A percentile compares a stretch with the other conserved stretches of the same genome.
Evolutionary conservation across 495 filamentous ascomycete genomes (phyloP).

Genomic region (Tirmania nivea): DNA sequence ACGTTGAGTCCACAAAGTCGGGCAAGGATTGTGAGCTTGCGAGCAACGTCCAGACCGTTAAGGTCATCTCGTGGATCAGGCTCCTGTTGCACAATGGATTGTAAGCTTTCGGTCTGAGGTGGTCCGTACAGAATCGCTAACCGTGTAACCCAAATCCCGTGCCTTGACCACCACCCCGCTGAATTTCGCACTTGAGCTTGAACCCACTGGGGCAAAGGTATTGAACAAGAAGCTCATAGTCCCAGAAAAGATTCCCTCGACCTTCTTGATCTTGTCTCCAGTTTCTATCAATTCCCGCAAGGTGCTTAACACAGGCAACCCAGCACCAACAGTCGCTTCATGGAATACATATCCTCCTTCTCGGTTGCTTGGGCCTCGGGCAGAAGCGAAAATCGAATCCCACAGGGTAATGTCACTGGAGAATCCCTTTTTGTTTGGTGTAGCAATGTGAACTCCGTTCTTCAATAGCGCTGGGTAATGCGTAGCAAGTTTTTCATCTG

Average conservation of each 20-base stretch:
- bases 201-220: constrained; percentile 57
- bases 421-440: constrained; percentile 96
- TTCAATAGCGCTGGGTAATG: constrained; percentile 57
- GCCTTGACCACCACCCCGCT: constrained; percentile 73
- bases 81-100: constrained; percentile 25
- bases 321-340: constrained; percentile 79
- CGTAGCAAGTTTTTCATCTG: constrained; percentile 54
- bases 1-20: constrained; percentile 59
- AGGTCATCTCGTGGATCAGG: constrained; percentile 90
- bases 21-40: constrained; percentile 90
- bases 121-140: background rate
- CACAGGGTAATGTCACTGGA: constrained; percentile 53
- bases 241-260: constrained; percentile 91
- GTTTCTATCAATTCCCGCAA: constrained; percentile 75
- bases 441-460: constrained; percentile 69
- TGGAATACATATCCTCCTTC: constrained; percentile 66
- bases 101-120: too few species aligned
- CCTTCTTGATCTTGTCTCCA: constrained; percentile 64
- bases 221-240: constrained; percentile 97
- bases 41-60: constrained; percentile 85
- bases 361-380: constrained; percentile 22
- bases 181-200: constrained; percentile 43
- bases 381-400: constrained; percentile 54
- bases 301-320: constrained; percentile 77
- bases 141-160: constrained; percentile 80